Base-by-base conservation (phyloP, 495 filamentous ascomycete species). In the Penicilliopsis zonata region DNA sequence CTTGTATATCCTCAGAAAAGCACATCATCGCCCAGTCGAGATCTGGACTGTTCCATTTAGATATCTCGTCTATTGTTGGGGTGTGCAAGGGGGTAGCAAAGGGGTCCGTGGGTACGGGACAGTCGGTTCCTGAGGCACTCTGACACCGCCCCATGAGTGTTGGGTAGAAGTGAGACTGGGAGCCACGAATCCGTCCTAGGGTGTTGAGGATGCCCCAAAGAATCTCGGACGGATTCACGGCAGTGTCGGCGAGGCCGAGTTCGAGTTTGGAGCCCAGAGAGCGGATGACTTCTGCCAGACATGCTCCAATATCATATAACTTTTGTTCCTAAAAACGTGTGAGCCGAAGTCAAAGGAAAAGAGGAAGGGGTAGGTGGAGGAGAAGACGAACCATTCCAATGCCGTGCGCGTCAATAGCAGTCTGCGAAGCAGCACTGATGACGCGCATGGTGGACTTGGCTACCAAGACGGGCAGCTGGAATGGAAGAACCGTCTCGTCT, bases 391-490 rank as follows among this genome's bases (percentile, higher is more conserved):
- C 74, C 76, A 80, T 75, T 16, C 70, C 70, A 31, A 69, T 70
- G 0, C 75, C 74, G 35, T 80, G 73, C 0, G 77, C 63, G 40
- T 71, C 64, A 9, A 78, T 68, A 24, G 63, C 66, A 4, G 61
- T 58, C 4, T 65, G 49, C 1, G 70, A 68, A 6, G 71, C 54
- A 9, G 53, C 60, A 1, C 61, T 53, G n/a, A 76, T 66, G 12
- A 70, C 62, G 19, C 60, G 37, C 37, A 73, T 65, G 0, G 76
- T 57, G 10, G 67, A 57, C 36, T 69, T 64, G 1, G 66, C 70
- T 1, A 78, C 64, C 14, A 70, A 37, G 1, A 79, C 62, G 0
- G 74, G 74, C 9, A 77, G 66, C 30, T 69, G 67, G 25, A 76
- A 72, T 5, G 68, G 66, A 32, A 78, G 55, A 13, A 62, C 63